phyloP scores from a whole-genome alignment of 768 basidiomycete species.

The Lentinula sp. region DNA sequence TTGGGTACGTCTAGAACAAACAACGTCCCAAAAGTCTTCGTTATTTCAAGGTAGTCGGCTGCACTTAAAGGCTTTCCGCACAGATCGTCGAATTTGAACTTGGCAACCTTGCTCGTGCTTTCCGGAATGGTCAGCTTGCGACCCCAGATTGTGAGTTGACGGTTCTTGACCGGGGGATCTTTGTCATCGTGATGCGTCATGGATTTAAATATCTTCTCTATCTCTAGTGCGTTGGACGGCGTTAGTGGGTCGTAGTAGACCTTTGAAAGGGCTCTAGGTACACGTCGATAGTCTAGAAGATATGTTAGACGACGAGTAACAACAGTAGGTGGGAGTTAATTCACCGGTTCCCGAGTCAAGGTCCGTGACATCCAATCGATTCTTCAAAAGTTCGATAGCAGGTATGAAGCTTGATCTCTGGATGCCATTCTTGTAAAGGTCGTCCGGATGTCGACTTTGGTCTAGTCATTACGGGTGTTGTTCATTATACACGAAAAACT shows the following conservation, averaged over 20 bases:
- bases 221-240: conserved; percentile 56
- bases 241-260: conserved; percentile 87
- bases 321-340: conserved; percentile 11
- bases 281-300: conserved; percentile 80
- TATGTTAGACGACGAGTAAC: conserved; percentile 1
- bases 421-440: conserved; percentile 98
- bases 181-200: conserved; percentile 48
- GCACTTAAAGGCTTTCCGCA: conserved; percentile 90
- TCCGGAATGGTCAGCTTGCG: conserved; percentile 74
- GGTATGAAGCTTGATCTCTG: conserved; percentile 94
- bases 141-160: conserved; percentile 84
- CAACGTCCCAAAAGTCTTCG: conserved; percentile 78
- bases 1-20: conserved; percentile 86
- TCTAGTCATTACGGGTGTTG: conserved; percentile 2
- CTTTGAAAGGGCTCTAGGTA: conserved; percentile 88
- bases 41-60: conserved; percentile 94
- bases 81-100: conserved; percentile 79
- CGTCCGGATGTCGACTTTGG: conserved; percentile 89
- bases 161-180: conserved; percentile 53
- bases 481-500: conserved; percentile 20
- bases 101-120: conserved; percentile 74
- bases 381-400: conserved; percentile 89
- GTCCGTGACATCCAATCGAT: conserved; percentile 81
- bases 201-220: conserved; percentile 80
- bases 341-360: conserved; percentile 92